Evolutionary conservation across 257 asterid genomes (phyloP).

Genomic region (Solanum pinnatisectum): DNA sequence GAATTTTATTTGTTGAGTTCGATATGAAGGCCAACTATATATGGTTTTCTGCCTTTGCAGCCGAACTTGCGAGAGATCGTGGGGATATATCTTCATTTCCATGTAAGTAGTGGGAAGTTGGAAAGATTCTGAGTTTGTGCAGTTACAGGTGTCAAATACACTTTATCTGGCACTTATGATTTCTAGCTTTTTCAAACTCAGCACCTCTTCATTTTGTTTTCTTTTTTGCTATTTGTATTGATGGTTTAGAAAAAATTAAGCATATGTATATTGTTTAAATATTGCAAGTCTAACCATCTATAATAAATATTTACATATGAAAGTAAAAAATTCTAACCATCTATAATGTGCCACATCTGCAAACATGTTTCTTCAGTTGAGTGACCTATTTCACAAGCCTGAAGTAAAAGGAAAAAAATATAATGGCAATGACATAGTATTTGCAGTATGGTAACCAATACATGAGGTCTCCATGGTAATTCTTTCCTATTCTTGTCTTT

Average conservation of each 20-base stretch:
- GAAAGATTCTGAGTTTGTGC: background rate
- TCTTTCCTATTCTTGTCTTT: background rate
- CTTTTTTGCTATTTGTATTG: background rate
- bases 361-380: background rate
- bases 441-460: background rate
- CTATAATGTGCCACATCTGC: background rate
- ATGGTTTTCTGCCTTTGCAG: constrained; percentile 34
- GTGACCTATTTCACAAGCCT: background rate
- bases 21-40: background rate
- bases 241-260: background rate
- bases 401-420: background rate
- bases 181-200: background rate
- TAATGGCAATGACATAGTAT: background rate
- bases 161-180: background rate
- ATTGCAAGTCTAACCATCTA: background rate
- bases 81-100: constrained; percentile 40
- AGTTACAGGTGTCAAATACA: background rate
- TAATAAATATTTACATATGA: background rate
- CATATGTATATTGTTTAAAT: background rate
- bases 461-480: background rate
- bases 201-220: background rate
- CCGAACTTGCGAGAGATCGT: constrained; percentile 47
- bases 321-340: background rate
- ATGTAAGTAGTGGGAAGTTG: constrained; percentile 33
- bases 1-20: constrained; percentile 4